Evolutionary conservation across 1,284 basidiomycete genomes (phyloP), one percentile per base, ranked within the genome.

Genomic region (Rhizoctonia solani): DNA sequence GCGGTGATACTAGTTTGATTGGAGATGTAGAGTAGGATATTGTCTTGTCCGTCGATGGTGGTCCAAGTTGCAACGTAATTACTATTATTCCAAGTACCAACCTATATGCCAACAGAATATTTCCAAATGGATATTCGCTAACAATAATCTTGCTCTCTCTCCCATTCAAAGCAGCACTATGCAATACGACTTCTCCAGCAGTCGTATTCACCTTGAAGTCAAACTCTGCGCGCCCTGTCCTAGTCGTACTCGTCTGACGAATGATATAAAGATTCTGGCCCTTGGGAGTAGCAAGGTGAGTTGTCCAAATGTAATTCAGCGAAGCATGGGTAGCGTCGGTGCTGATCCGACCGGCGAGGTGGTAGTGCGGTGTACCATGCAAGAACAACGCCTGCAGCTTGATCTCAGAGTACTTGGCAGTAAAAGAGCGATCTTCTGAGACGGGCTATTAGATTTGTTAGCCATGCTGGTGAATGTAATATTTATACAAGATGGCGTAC

Each of bases 31-130:
- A 78, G 72, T 1, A 81, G 70, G 29, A 81, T 73, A 8, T 76
- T 76, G 69, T 81, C 79, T 2, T 74, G 63, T 16, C 70, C 69
- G 25, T 76, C 77, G 42, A 78, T 76, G 1, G 77, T 79, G 8
- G 73, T 69, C 78, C 77, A 78, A 0, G 78, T 77, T 69, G 79
- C 71, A 19, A 79, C 72, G n/a, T n/a, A n/a, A n/a, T n/a, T n/a
- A n/a, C n/a, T n/a, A n/a, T 77, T 79, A 58, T 6, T 2, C 23
- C 1, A 4, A 1, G 32, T 46, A 30, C 41, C 32, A 37, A 13
- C 39, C 30, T 44, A 21, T 63, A 68, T n/a, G 30, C 11, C 39
- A 68, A 14, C 23, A 37, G 8, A 19, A 56, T 68, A n/a, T 27
- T 30, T 16, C 67, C 67, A 39, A 68, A 68, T 8, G 46, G 44